Evolutionary conservation across 257 asterid species (phyloP), one percentile per base, ranked within the genome.

Genomic region (Leptodermis oblonga): DNA sequence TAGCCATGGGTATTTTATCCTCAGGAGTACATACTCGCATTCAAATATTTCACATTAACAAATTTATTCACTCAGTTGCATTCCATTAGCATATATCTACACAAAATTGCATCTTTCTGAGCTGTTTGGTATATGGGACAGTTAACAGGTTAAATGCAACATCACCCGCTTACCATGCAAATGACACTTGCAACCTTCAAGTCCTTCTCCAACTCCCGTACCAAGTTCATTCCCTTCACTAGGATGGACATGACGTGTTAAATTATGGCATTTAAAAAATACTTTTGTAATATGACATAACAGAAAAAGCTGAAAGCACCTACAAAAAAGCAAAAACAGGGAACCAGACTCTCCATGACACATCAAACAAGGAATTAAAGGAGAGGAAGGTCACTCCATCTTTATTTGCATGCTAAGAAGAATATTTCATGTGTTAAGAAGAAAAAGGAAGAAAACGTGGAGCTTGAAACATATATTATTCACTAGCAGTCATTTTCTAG

Each of bases 151-250:
- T 76, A 78, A 77, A 58, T 30, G 42, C 79, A 83, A 76, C 62
- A 79, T 80, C 84, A 87, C 86, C 87, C 74, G 82, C 97, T 86
- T 91, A 94, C 99, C 99, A 85, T 94, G 92, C 97, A 94, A 84
- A 94, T 94, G 74, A 94, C 99, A 84, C 86, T 91, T 69, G 99
- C 99, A 80, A 91, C 86, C 86, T 91, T 94, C 95, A 94, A 83
- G 86, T 94, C 98, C 86, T 84, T 94, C 89, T 94, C 99, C 84
- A 94, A 70, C 79, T 94, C 97, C 68, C 88, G 82, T 33, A 94
- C 98, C 82, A 94, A 86, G 88, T 94, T 84, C 99, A 94, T 94
- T 86, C 99, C 98, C 78, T 85, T 85, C 83, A 92, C 99, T 94
- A 84, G 52, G 63, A 68, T 34, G 36, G 52, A 39, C 49, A 68